Conservation (phyloP, 2,329 filamentous ascomycete species). For the Cercospora janseana region DNA sequence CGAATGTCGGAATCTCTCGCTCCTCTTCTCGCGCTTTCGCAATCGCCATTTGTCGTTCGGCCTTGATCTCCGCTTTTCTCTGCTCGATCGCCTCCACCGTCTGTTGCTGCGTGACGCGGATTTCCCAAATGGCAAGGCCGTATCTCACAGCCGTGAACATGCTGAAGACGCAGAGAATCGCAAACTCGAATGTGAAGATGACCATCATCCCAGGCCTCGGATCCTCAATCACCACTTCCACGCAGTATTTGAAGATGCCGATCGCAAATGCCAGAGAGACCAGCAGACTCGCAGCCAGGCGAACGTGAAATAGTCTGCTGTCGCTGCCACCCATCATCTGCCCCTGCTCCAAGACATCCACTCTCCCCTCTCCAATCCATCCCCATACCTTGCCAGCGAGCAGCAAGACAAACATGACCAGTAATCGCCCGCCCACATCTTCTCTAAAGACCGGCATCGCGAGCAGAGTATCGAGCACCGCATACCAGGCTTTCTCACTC, state of each 20-base stretch:
- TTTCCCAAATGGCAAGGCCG: conserved; percentile 72
- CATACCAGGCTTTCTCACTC: conserved; percentile 97
- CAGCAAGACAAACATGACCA: conserved; percentile 92
- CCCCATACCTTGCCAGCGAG: conserved; percentile 96
- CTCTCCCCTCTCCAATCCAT: conserved; percentile 93
- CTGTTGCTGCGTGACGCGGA: conserved; percentile 71
- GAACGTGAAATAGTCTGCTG: conserved; percentile 79
- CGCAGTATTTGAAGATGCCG: conserved; percentile 75
- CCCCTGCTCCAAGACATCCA: conserved; percentile 93
- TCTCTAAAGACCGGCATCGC: conserved; percentile 98
- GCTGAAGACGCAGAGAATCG: conserved; percentile 77
- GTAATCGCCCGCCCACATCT: conserved; percentile 88
- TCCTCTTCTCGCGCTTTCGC: conserved; percentile 35
- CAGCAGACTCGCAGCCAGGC: conserved; percentile 74
- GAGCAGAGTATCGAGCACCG: conserved; percentile 91
- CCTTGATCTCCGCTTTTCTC: conserved; percentile 64
- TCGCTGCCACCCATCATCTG: conserved; percentile 67
- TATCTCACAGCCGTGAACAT: conserved; percentile 78
- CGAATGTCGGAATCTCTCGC: conserved; percentile 52
- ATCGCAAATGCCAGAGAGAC: conserved; percentile 78
- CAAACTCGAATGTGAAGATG: conserved; percentile 98
- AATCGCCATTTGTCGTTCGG: conserved; percentile 48
- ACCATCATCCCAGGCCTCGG: conserved; percentile 99
- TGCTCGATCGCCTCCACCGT: conserved; percentile 67
- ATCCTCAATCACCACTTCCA: conserved; percentile 79